phyloP scores from a whole-genome alignment of 352 stramenopile species.

The Globisporangium megalacanthum region DNA sequence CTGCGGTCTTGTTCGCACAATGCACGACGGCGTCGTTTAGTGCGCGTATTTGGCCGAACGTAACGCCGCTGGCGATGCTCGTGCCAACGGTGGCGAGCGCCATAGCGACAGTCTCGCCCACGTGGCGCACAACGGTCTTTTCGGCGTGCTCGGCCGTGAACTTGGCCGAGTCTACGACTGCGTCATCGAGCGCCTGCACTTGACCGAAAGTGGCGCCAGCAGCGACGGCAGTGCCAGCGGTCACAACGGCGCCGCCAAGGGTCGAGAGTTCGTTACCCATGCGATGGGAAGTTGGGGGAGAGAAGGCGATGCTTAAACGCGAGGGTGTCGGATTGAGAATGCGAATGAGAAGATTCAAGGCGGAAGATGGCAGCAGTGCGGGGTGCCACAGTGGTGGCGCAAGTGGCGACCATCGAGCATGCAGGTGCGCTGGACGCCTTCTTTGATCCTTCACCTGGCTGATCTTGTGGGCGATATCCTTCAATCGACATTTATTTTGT shows the following conservation, averaged over 20 bases:
- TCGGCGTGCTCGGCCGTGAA: slow-evolving; percentile 11
- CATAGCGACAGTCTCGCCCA: slow-evolving; percentile 9
- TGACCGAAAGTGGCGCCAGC: slow-evolving; percentile 12
- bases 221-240: slow-evolving; percentile 3
- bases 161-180: slow-evolving; percentile 7
- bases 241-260: slow-evolving; percentile 9
- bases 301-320: neutral
- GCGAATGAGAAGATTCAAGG: neutral
- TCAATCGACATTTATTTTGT: no score
- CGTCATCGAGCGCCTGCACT: slow-evolving; percentile 11
- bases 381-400: no score
- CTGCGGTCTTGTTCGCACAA: slow-evolving; percentile 5
- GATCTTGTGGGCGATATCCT: no score
- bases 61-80: slow-evolving; percentile 8
- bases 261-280: slow-evolving; percentile 16
- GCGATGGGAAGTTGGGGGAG: neutral
- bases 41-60: slow-evolving; percentile 6
- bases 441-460: no score
- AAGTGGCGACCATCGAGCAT: no score
- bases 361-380: no score
- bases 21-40: slow-evolving; percentile 8
- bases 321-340: neutral
- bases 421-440: no score
- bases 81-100: slow-evolving; percentile 4
- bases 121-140: slow-evolving; percentile 13